phyloP scores from a whole-genome alignment of 352 stramenopile species.

The Phytopythium sindhum region DNA sequence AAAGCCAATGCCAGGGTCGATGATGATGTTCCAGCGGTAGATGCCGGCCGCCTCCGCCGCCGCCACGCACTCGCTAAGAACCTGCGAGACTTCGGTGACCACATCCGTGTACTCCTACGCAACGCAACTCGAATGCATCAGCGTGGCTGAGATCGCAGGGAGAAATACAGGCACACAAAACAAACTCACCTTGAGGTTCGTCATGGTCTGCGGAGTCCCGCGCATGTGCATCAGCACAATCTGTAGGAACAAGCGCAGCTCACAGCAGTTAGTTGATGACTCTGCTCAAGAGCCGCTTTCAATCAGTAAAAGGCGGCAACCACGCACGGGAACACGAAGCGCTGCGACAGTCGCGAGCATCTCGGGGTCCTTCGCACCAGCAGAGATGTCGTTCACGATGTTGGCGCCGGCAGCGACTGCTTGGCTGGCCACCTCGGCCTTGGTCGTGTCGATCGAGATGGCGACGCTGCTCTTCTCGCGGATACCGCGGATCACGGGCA shows the following conservation, averaged over 20 bases:
- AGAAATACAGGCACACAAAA: background rate
- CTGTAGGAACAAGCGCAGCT: conserved; percentile 31
- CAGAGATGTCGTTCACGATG: conserved; percentile 98
- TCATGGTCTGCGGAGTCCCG: conserved; percentile 96
- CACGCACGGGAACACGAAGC: conserved; percentile 71
- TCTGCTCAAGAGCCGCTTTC: background rate
- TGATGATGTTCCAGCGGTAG: conserved; percentile 92
- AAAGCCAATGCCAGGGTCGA: conserved; percentile 98
- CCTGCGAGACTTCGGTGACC: conserved; percentile 79
- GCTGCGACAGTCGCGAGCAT: conserved; percentile 91
- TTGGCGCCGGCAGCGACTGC: conserved; percentile 93
- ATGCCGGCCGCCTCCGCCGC: conserved; percentile 86
- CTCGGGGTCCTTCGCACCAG: conserved; percentile 84
- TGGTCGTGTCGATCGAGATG: conserved; percentile 97
- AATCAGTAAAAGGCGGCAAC: background rate
- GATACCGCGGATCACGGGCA: conserved; percentile 94
- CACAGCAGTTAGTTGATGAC: background rate
- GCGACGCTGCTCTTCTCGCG: conserved; percentile 63
- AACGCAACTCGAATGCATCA: background rate
- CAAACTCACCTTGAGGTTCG: conserved; percentile 57
- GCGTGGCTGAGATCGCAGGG: background rate
- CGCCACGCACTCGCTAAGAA: conserved; percentile 69
- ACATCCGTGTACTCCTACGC: conserved; percentile 88
- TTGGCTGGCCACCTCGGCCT: conserved; percentile 85
- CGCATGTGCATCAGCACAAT: conserved; percentile 98